Base-by-base conservation (phyloP, 192 early-diverging fungal genomes). In the Dimargaris xerosporica region DNA sequence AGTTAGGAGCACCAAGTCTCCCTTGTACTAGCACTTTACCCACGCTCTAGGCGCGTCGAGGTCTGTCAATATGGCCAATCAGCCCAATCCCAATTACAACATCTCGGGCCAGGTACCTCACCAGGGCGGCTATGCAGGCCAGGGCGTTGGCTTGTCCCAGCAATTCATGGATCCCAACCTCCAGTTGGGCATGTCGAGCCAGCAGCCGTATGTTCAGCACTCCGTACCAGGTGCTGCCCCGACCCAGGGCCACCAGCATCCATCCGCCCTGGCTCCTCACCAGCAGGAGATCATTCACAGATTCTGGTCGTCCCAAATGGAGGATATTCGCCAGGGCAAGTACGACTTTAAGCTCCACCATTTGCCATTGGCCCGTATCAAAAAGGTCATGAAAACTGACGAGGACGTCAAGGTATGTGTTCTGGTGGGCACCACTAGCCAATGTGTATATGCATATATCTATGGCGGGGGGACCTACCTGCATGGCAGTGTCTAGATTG, bases 311-410 rank as follows among this genome's bases (percentile, higher is more conserved):
- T 77, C 77, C 19, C 87, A 91, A 64, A 77, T 83, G 65, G 64
- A 67, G 17, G 75, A 80, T 47, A 80, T 84, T 23, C 77, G 87
- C 60, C 72, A 84, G 55, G 82, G 82, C 25, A 69, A 74, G 54
- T 80, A 82, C n/a, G 94, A 98, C 72, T 98, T 93, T 73, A 93
- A 93, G 69, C 73, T 81, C 44, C 93, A 98, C 65, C 80, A 82
- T 55, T 66, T 98, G 53, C 95, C 95, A n/a, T 71, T 98, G 41
- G 95, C 95, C 28, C 73, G 95, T 39, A 95, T 96, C 68, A 98
- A 98, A 66, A 96, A 96, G 70, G 92, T 98, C 45, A 98, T 98
- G 95, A 98, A 98, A 76, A 84, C 87, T 15, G 95, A 98, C 66
- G 88, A 92, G 42, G 92, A 98, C 69, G 92, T 92, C 19, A 95